A percentile compares a stretch with the other conserved stretches of the same genome.
Evolutionary conservation across 2,329 filamentous ascomycete genomes (phyloP).

Genomic region (Exophiala xenobiotica): DNA sequence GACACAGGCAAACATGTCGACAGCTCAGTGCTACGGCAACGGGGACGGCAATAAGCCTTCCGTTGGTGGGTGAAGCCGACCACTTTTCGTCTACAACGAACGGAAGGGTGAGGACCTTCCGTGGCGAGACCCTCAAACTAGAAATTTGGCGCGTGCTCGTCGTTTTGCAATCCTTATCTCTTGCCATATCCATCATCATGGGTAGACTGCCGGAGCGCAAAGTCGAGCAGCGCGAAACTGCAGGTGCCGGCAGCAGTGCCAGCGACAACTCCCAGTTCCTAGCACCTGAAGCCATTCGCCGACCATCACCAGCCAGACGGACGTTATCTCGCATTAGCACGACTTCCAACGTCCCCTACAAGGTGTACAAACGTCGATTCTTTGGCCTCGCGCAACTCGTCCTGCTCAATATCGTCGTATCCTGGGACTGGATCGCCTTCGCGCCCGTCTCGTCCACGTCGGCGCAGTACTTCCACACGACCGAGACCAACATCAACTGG

Average conservation of each 20-base stretch:
- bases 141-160: no score
- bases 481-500: conserved; percentile 84
- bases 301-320: conserved; percentile 3
- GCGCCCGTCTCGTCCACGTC: conserved; percentile 75
- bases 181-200: no score
- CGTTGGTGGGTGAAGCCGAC: no score
- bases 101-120: no score
- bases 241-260: no score
- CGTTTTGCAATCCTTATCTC: no score
- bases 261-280: not conserved
- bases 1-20: no score
- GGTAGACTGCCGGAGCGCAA: not conserved
- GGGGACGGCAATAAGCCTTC: no score
- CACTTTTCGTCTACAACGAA: no score
- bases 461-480: conserved; percentile 72
- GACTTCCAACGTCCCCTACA: conserved; percentile 38
- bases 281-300: not conserved
- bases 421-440: conserved; percentile 97
- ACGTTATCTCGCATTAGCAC: conserved; percentile 27
- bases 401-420: conserved; percentile 86
- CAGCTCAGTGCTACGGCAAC: no score
- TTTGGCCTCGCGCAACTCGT: conserved; percentile 82
- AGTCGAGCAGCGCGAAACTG: not conserved
- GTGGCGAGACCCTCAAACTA: no score
- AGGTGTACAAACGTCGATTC: conserved; percentile 81